Percentiles rank a stretch among this genome's conserved stretches.
Evolutionary conservation across 768 basidiomycete genomes (phyloP).

Genomic region (Melanogaster broomeanus): DNA sequence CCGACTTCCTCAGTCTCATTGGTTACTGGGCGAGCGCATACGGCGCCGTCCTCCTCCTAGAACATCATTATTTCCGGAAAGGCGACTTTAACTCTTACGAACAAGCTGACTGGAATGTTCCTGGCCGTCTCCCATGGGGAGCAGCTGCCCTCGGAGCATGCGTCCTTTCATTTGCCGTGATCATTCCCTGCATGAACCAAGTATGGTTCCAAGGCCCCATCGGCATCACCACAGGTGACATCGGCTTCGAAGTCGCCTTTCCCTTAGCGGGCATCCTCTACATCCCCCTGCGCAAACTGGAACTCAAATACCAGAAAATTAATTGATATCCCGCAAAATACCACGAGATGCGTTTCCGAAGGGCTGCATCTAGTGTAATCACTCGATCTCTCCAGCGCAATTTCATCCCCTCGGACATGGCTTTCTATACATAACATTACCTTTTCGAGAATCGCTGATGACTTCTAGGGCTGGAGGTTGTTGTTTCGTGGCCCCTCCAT

Average conservation of each 20-base stretch:
- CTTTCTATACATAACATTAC: neutral
- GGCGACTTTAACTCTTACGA: conserved; percentile 52
- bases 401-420: too few species aligned
- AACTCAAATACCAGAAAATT: conserved; percentile 38
- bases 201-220: conserved; percentile 73
- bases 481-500: neutral
- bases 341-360: neutral
- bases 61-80: conserved; percentile 67
- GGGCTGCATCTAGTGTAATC: conserved; percentile 9
- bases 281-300: conserved; percentile 53
- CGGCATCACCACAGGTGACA: conserved; percentile 63
- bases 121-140: conserved; percentile 58
- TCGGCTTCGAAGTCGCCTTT: conserved; percentile 68
- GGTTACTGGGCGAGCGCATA: conserved; percentile 66
- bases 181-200: conserved; percentile 71
- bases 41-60: conserved; percentile 56
- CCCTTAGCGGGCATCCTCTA: conserved; percentile 49
- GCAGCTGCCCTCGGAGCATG: conserved; percentile 58
- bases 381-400: conserved; percentile 4
- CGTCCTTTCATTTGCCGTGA: conserved; percentile 51
- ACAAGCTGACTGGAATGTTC: conserved; percentile 50
- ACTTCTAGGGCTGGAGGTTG: neutral
- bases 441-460: conserved; percentile 14
- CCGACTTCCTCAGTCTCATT: conserved; percentile 68
- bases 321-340: conserved; percentile 5